These are phyloP conservation scores for Pythium aquatile DNA, from an alignment of 352 stramenopile genomes.

Conservation along the genomic window DNA sequence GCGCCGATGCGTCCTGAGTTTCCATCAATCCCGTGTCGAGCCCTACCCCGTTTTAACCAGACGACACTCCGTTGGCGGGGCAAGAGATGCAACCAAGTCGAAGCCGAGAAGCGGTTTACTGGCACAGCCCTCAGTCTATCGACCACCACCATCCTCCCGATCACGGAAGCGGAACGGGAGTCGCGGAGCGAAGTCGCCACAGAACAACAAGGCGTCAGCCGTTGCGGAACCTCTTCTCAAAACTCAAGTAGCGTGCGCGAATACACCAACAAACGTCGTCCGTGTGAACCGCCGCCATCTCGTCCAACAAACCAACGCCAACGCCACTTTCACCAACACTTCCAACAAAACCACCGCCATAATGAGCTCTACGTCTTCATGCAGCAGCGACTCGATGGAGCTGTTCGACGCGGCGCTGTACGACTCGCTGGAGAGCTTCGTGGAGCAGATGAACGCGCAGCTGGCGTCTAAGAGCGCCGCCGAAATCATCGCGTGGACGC, in stretches of 20 bases:
- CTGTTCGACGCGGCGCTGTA: constrained; percentile 45
- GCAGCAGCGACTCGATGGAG: background rate
- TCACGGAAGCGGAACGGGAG: constrained; percentile 25
- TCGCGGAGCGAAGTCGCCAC: background rate
- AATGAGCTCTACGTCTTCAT: constrained; percentile 15
- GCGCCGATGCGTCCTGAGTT: constrained; percentile 17
- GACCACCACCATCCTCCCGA: background rate
- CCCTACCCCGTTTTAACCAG: constrained; percentile 16
- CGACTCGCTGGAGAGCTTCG: constrained; percentile 61
- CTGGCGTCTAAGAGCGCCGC: constrained; percentile 47
- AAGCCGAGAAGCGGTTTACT: constrained; percentile 20
- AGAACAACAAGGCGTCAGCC: background rate
- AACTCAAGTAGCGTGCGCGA: background rate
- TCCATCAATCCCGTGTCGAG: constrained; percentile 5
- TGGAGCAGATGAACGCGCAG: constrained; percentile 60
- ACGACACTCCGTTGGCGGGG: constrained; percentile 17
- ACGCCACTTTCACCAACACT: background rate
- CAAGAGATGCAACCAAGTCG: constrained; percentile 13
- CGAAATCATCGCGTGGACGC: constrained; percentile 72
- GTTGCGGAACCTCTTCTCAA: constrained; percentile 7
- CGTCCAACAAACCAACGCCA: constrained; percentile 1
- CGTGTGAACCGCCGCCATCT: background rate
- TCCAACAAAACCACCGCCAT: no score
- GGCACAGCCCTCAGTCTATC: background rate
- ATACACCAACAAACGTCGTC: background rate